phyloP scores from a whole-genome alignment of 192 early-diverging fungal species.

The Umbelopsis sp. region DNA sequence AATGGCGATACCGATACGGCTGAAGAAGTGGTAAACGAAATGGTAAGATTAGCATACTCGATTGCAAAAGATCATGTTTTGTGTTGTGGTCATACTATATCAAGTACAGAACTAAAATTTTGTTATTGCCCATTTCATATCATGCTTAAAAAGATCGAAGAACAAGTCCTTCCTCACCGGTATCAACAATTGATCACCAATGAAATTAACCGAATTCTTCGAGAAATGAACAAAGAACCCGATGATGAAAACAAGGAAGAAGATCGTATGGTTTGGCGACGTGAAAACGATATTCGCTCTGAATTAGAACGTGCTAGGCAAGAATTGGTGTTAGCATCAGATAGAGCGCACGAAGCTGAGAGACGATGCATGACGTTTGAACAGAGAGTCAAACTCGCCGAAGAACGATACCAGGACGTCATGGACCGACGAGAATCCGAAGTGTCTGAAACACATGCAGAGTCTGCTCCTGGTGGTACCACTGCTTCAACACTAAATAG shows the following conservation, averaged over 20 bases:
- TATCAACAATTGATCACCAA: constrained; percentile 75
- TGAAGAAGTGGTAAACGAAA: constrained; percentile 79
- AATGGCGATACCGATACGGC: constrained; percentile 79
- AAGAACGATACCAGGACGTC: constrained; percentile 30
- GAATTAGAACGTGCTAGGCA: constrained; percentile 30
- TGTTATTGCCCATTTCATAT: not conserved
- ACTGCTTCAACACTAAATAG: no score
- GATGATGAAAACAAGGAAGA: constrained; percentile 66
- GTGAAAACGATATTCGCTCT: constrained; percentile 38
- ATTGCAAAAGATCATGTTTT: no score
- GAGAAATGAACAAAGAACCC: constrained; percentile 61
- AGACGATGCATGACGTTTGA: constrained; percentile 28
- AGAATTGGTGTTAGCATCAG: constrained; percentile 7
- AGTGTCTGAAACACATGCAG: not conserved
- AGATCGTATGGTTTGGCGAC: constrained; percentile 41
- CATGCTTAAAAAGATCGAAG: constrained; percentile 60
- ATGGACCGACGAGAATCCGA: constrained; percentile 23
- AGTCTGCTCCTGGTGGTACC: not conserved
- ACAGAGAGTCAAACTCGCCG: constrained; percentile 28
- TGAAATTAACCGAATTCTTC: constrained; percentile 78
- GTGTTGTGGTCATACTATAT: no score
- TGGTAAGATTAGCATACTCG: constrained; percentile 49
- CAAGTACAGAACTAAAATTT: not conserved
- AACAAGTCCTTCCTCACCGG: constrained; percentile 69
- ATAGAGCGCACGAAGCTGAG: constrained; percentile 25